Evolutionary conservation across 345 rosid species (phyloP), one percentile per base, ranked within the genome.

Genomic region (Xanthoceras sorbifolium): DNA sequence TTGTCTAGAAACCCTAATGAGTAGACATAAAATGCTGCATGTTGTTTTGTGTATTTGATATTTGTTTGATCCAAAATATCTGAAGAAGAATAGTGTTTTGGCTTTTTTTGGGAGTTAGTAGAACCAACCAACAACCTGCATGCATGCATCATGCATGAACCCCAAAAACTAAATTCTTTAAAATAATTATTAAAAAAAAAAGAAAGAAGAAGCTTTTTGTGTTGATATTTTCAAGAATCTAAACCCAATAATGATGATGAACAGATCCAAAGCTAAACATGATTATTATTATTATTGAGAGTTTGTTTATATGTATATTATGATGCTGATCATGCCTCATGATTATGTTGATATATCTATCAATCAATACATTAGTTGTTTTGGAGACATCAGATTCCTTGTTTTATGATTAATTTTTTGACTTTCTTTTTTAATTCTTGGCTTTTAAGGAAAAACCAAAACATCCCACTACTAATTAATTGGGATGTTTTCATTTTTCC

Each of bases 331-430:
- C 42, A 64, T 67, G 77, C 62, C 65, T 48, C 69, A 76, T 72
- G 36, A 77, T 77, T 76, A 64, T 71, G 68, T 55, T 50, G n/a
- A 42, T 64, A 5, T 54, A 34, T 64, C 9, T 44, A 34, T 54
- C 69, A 72, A 69, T 29, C n/a, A n/a, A n/a, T n/a, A n/a, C n/a
- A n/a, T n/a, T 17, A 2, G 28, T 57, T 57, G 57, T 67, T n/a
- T 76, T 76, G 29, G 64, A 67, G 64, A 67, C 83, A 67, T 17
- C 46, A 72, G 44, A 67, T 52, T 67, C 80, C 77, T 72, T 42
- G 28, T 36, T 65, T 7, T 22, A 67, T 67, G 71, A 73, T 72
- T 67, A 3, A 50, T 61, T 76, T 61, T 76, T 76, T 80, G 66
- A 80, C 77, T 61, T n/a, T 20, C 60, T 23, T 67, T 64, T 74